Percentiles rank a stretch among this genome's conserved stretches.
Conservation (phyloP, 257 asterid species). For the Lantana camara region DNA sequence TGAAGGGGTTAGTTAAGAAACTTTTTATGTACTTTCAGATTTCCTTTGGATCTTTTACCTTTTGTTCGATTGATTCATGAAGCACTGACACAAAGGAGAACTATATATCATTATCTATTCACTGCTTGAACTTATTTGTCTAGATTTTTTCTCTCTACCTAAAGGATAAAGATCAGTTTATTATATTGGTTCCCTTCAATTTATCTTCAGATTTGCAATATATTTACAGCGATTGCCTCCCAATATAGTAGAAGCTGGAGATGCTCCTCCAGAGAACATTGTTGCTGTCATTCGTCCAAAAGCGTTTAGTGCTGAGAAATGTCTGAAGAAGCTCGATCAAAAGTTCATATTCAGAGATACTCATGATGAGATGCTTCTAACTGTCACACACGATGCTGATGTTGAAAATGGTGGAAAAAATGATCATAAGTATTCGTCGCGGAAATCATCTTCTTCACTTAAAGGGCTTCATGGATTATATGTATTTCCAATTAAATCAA, state of each 20-base stretch:
- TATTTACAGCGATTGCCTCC: conserved; percentile 49
- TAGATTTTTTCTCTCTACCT: background rate
- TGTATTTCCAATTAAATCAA: conserved; percentile 37
- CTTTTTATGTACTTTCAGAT: conserved; percentile 18
- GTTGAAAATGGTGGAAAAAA: background rate
- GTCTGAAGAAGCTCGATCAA: conserved; percentile 45
- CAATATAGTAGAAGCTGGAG: conserved; percentile 49
- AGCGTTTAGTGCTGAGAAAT: conserved; percentile 27
- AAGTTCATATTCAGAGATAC: conserved; percentile 46
- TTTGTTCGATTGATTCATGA: background rate
- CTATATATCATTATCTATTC: background rate
- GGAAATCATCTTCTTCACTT: conserved; percentile 28
- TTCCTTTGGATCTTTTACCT: background rate
- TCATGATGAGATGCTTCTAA: conserved; percentile 43
- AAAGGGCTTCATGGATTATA: conserved; percentile 57
- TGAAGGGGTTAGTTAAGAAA: conserved; percentile 57
- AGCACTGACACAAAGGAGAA: background rate
- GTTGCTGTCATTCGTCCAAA: conserved; percentile 66
- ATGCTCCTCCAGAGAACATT: conserved; percentile 47
- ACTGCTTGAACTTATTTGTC: too few species aligned
- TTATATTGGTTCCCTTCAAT: background rate
- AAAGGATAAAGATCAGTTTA: background rate
- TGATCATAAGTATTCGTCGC: conserved; percentile 34
- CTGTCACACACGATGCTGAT: conserved; percentile 22
- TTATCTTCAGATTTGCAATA: background rate